Evolutionary conservation across 2,329 filamentous ascomycete species (phyloP).

Genomic region (Talaromyces albobiverticillius): DNA sequence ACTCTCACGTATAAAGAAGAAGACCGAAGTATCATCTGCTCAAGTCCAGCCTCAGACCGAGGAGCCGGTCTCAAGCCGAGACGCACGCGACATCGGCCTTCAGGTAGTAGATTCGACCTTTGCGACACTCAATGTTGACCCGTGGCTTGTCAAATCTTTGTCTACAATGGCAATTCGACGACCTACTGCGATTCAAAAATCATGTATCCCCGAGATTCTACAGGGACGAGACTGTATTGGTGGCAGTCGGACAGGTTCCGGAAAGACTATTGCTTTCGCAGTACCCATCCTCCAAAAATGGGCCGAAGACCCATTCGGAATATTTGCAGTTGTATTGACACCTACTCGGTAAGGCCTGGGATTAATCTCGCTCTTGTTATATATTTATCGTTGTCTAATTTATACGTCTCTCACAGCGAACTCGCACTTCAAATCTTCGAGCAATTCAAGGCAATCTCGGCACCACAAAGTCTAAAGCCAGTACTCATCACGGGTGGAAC

Average conservation of each 20-base stretch:
- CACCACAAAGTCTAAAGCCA: slow-evolving; percentile 81
- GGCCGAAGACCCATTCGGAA: slow-evolving; percentile 86
- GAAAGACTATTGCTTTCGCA: slow-evolving; percentile 95
- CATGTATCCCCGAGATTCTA: slow-evolving; percentile 88
- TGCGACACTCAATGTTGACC: slow-evolving; percentile 67
- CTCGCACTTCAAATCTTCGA: slow-evolving; percentile 94
- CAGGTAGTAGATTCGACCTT: slow-evolving; percentile 59
- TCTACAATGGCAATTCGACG: slow-evolving; percentile 74
- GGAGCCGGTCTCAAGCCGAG: slow-evolving; percentile 37
- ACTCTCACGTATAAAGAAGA: slow-evolving; percentile 43
- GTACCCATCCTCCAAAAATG: slow-evolving; percentile 92
- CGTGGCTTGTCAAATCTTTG: slow-evolving; percentile 86
- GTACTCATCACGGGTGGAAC: slow-evolving; percentile 87
- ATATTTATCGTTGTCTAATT: slow-evolving; percentile 1
- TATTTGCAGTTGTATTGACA: slow-evolving; percentile 86
- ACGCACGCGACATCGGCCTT: slow-evolving; percentile 39
- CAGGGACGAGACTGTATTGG: slow-evolving; percentile 92
- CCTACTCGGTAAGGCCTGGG: slow-evolving; percentile 63
- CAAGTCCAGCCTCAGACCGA: slow-evolving; percentile 18
- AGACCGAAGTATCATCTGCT: slow-evolving; percentile 19
- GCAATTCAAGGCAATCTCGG: slow-evolving; percentile 89
- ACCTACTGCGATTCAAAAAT: slow-evolving; percentile 89
- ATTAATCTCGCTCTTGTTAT: background rate
- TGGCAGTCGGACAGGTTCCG: slow-evolving; percentile 89
- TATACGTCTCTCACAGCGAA: slow-evolving; percentile 54